These are phyloP conservation scores for Sutorius australiensis DNA, from an alignment of 768 basidiomycete genomes.

Conservation along the genomic window DNA sequence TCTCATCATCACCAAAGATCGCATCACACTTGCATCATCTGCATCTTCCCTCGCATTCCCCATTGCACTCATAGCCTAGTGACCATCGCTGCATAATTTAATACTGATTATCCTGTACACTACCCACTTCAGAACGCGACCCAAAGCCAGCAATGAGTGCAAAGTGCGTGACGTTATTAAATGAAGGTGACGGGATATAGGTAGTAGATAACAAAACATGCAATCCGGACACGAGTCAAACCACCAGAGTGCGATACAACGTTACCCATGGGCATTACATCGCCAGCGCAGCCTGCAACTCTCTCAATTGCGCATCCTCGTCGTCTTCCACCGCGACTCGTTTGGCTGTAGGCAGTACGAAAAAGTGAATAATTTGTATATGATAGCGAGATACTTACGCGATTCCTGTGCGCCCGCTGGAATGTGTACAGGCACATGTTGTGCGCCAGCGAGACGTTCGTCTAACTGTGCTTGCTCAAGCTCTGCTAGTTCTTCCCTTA, in stretches of 20 bases:
- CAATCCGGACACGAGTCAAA: constrained; percentile 9
- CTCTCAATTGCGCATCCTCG: constrained; percentile 85
- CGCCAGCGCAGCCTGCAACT: constrained; percentile 83
- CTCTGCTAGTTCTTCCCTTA: constrained; percentile 76
- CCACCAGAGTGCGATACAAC: constrained; percentile 8
- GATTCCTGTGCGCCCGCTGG: constrained; percentile 58
- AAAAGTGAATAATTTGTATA: constrained; percentile 4
- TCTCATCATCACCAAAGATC: constrained; percentile 11
- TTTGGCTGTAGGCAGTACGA: constrained; percentile 21
- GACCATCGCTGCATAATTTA: constrained; percentile 34
- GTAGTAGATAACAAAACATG: constrained; percentile 30
- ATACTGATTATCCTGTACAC: constrained; percentile 37
- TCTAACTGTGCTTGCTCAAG: constrained; percentile 88
- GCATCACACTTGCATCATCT: constrained; percentile 21
- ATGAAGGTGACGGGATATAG: constrained; percentile 31
- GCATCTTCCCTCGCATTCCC: constrained; percentile 23
- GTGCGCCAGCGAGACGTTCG: constrained; percentile 78
- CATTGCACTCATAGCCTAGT: constrained; percentile 28
- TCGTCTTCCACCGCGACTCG: constrained; percentile 70
- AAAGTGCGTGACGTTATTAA: constrained; percentile 26
- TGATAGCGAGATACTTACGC: constrained; percentile 37
- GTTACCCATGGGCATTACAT: constrained; percentile 48
- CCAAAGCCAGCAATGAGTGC: constrained; percentile 21
- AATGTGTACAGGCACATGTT: constrained; percentile 83
- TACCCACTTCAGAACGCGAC: constrained; percentile 25